Percentiles rank a stretch among this genome's conserved stretches.
These are phyloP conservation scores for Theileria luwenshuni DNA, from an alignment of 169 alveolate genomes.

Conservation along the genomic window DNA sequence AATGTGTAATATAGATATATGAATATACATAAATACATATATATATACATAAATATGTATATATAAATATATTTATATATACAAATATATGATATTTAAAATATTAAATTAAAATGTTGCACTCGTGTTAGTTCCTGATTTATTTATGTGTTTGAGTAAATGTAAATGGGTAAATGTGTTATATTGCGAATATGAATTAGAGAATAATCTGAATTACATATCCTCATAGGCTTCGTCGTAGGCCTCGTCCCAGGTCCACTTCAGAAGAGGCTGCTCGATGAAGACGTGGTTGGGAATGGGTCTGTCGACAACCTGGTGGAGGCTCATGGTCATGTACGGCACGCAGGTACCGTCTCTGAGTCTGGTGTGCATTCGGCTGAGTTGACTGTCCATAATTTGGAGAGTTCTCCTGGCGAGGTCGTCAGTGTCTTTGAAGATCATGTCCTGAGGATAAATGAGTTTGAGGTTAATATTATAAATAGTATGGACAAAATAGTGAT, in stretches of 20 bases:
- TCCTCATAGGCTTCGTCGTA: conserved; percentile 90
- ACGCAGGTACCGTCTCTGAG: conserved; percentile 89
- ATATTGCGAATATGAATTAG: too few species aligned
- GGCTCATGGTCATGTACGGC: conserved; percentile 84
- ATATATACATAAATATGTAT: not conserved
- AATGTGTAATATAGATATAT: not conserved
- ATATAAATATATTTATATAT: too few species aligned
- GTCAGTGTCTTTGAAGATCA: conserved; percentile 83
- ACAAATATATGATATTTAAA: too few species aligned
- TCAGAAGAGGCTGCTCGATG: conserved; percentile 87
- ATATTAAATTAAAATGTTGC: too few species aligned
- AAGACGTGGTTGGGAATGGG: conserved; percentile 85
- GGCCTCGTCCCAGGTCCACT: conserved; percentile 93
- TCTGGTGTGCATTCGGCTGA: conserved; percentile 88
- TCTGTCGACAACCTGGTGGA: conserved; percentile 82
- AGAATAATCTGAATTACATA: conserved; percentile 30
- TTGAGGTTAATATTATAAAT: not conserved
- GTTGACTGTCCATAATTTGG: conserved; percentile 89
- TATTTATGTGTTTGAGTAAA: not conserved
- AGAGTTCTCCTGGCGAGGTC: conserved; percentile 88
- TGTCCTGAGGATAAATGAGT: conserved; percentile 46
- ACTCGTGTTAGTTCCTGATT: too few species aligned
- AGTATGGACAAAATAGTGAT: not conserved
- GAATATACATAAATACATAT: not conserved
- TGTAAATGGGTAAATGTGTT: not conserved